Evolutionary conservation across 192 early-diverging fungal species (phyloP).

Genomic region (Backusella psychrophila): DNA sequence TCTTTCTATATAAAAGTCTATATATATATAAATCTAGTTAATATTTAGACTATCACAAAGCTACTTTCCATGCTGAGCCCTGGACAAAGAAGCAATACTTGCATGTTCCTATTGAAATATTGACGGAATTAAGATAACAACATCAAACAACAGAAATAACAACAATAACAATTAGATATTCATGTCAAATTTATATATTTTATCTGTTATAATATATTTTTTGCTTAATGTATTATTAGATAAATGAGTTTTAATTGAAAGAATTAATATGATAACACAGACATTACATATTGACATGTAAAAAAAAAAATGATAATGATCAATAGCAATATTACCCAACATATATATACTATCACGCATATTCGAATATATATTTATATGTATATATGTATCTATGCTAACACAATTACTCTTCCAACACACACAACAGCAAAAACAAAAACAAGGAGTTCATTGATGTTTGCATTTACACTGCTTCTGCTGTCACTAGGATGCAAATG

Average conservation of each 20-base stretch:
- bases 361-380: too few relatives aligned
- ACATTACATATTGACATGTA: background rate
- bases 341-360: background rate
- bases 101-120: background rate
- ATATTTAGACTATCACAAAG: background rate
- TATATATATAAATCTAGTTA: background rate
- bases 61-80: conserved; percentile 7
- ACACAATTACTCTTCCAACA: background rate
- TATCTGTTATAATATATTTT: background rate
- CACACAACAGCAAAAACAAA: background rate
- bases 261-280: background rate
- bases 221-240: background rate
- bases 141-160: background rate
- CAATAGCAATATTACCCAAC: background rate
- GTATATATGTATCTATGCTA: background rate
- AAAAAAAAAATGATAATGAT: background rate
- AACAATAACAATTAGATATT: background rate
- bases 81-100: background rate
- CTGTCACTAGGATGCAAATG: conserved; percentile 4
- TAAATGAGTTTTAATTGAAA: background rate
- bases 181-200: background rate
- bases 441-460: background rate
- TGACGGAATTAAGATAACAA: background rate
- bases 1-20: background rate
- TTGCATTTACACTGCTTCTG: conserved; percentile 1